These are phyloP conservation scores for Shiraia bambusicola DNA, from an alignment of 2,329 filamentous ascomycete genomes.

Conservation along the genomic window DNA sequence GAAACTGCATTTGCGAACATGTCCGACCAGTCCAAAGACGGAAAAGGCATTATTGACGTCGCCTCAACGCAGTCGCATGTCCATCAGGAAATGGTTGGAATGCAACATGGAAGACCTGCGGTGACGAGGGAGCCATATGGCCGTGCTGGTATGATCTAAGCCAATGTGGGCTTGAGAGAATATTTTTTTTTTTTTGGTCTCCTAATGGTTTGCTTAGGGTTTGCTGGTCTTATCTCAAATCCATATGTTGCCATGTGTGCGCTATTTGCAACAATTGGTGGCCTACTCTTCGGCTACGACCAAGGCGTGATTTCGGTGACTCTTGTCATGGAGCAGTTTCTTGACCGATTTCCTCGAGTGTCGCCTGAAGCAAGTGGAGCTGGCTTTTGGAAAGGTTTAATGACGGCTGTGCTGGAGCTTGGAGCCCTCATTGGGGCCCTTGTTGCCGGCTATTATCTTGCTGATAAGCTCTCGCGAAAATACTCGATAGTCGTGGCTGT, in stretches of 20 bases:
- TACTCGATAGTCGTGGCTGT: constrained; percentile 56
- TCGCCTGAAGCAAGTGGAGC: constrained; percentile 45
- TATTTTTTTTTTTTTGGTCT: no score
- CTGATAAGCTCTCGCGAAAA: constrained; percentile 55
- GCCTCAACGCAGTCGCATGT: constrained; percentile 14
- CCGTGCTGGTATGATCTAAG: constrained; percentile 25
- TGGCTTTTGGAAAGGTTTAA: constrained; percentile 48
- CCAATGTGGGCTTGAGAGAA: not conserved
- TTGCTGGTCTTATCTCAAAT: constrained; percentile 51
- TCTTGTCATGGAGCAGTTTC: constrained; percentile 56
- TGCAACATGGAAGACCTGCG: constrained; percentile 15
- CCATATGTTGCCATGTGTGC: constrained; percentile 56
- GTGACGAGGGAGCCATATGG: constrained; percentile 34
- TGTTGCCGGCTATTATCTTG: constrained; percentile 51
- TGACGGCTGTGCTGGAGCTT: constrained; percentile 59
- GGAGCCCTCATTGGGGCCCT: constrained; percentile 50
- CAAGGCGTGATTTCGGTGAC: constrained; percentile 51
- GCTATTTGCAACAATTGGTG: constrained; percentile 53
- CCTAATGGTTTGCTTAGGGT: constrained; percentile 32
- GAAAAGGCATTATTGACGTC: constrained; percentile 20
- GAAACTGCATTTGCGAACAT: not conserved
- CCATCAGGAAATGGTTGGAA: constrained; percentile 24
- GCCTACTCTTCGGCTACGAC: constrained; percentile 54
- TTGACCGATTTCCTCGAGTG: constrained; percentile 49
- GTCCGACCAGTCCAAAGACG: constrained; percentile 11